A percentile compares a stretch with the other conserved stretches of the same genome.
Evolutionary conservation across 345 rosid genomes (phyloP).

Genomic region (Erodium maritimum): DNA sequence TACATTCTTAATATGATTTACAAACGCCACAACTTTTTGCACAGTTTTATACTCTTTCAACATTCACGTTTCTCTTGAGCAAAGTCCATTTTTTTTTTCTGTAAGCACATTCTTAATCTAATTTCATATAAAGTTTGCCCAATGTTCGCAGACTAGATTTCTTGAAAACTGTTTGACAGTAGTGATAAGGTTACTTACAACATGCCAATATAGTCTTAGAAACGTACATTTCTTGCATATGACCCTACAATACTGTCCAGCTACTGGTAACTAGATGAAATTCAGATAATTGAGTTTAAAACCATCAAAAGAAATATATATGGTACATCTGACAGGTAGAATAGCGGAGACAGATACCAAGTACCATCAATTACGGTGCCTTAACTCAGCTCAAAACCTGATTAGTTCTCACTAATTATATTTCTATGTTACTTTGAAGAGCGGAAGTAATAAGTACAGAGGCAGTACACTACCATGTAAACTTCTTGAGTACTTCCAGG

Average conservation of each 20-base stretch:
- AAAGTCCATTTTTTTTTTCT: too few relatives aligned
- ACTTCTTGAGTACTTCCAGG: slow-evolving; percentile 52
- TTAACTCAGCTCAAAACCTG: not conserved
- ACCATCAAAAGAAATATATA: too few relatives aligned
- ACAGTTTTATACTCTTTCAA: not conserved
- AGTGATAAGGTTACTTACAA: too few relatives aligned
- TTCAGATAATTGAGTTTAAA: too few relatives aligned
- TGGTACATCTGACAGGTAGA: not conserved
- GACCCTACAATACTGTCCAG: too few relatives aligned
- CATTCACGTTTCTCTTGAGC: not conserved
- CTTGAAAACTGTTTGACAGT: too few relatives aligned
- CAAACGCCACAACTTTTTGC: not conserved
- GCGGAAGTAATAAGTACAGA: not conserved
- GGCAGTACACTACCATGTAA: not conserved
- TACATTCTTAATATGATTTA: not conserved
- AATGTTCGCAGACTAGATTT: not conserved
- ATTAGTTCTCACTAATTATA: not conserved
- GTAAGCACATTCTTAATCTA: too few relatives aligned
- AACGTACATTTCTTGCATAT: too few relatives aligned
- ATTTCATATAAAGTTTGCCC: not conserved
- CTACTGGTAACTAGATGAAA: too few relatives aligned
- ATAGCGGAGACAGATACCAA: not conserved
- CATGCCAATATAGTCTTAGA: too few relatives aligned
- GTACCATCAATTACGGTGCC: not conserved
- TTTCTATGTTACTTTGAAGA: not conserved